A percentile compares a stretch with the other conserved stretches of the same genome.
Conservation (phyloP, 1,284 basidiomycete genomes). For the Melampsora occidentalis region DNA sequence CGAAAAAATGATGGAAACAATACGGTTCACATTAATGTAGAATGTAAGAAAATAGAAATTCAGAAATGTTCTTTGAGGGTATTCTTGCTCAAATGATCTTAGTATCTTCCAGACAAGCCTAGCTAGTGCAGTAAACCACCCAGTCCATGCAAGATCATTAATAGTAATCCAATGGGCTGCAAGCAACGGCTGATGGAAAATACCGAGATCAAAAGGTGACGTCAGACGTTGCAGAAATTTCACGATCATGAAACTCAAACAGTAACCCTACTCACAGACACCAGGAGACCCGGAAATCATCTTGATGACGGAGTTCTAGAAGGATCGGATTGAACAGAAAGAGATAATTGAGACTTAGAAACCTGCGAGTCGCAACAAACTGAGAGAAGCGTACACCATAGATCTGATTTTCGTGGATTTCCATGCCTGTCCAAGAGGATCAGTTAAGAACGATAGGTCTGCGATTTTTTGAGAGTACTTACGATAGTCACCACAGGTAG, state of each 20-base stretch:
- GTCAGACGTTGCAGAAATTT: too few species aligned
- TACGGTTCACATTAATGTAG: too few species aligned
- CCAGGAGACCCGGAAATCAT: conserved; percentile 19
- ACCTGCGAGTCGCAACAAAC: background rate
- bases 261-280: conserved; percentile 13
- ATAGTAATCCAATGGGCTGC: conserved; percentile 30
- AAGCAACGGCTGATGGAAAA: conserved; percentile 12
- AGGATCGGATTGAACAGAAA: background rate
- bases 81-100: background rate
- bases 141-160: background rate
- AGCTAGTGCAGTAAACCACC: conserved; percentile 9
- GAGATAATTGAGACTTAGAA: background rate
- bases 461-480: background rate
- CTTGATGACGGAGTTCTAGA: conserved; percentile 24
- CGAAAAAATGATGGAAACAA: too few species aligned
- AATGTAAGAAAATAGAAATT: too few species aligned
- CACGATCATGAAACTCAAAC: too few species aligned
- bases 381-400: conserved; percentile 1
- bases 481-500: conserved; percentile 37
- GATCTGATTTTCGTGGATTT: conserved; percentile 28
- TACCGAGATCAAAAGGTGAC: too few species aligned
- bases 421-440: conserved; percentile 13
- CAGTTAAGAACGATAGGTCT: background rate
- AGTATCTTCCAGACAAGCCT: conserved; percentile 5
- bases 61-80: too few species aligned